Percentiles rank a stretch among this genome's conserved stretches.
phyloP scores from a whole-genome alignment of 2,329 filamentous ascomycete species.

The Periconia sp. region DNA sequence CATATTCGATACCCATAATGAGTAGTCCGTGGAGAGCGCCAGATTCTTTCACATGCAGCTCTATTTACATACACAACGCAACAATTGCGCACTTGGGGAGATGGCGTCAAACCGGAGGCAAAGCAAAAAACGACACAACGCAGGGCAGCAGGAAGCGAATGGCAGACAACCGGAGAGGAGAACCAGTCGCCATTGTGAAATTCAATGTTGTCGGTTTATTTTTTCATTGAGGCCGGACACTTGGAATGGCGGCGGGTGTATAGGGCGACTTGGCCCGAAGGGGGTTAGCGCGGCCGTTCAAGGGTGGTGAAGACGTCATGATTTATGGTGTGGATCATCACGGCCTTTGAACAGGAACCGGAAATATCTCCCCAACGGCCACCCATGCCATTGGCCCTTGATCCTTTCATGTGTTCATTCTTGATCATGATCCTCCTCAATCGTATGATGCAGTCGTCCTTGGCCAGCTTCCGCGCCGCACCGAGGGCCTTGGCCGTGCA shows the following conservation, averaged over 20 bases:
- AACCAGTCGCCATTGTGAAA: too few relatives aligned
- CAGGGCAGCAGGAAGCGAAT: not conserved
- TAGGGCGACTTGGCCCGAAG: not conserved
- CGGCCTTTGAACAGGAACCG: too few relatives aligned
- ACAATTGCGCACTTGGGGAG: conserved; percentile 18
- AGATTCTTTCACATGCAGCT: conserved; percentile 2
- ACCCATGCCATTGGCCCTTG: too few relatives aligned
- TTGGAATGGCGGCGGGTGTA: not conserved
- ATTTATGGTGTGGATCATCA: conserved; percentile 14
- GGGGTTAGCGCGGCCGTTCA: conserved; percentile 14
- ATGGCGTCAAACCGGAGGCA: conserved; percentile 17
- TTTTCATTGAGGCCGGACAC: too few relatives aligned
- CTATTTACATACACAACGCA: conserved; percentile 1
- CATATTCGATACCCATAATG: conserved; percentile 63
- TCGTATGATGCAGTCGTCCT: too few relatives aligned
- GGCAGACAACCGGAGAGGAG: too few relatives aligned
- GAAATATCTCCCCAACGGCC: too few relatives aligned
- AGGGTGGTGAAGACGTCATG: conserved; percentile 32
- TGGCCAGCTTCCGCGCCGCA: too few relatives aligned
- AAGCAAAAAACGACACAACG: conserved; percentile 8
- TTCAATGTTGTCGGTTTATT: too few relatives aligned
- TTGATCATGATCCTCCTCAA: too few relatives aligned
- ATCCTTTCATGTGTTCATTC: too few relatives aligned
- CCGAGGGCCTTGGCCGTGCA: too few relatives aligned
- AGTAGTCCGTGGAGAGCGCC: conserved; percentile 12